These are phyloP conservation scores for Yamadazyma buinensis DNA, from an alignment of 1,139 yeast species.

Conservation along the genomic window DNA sequence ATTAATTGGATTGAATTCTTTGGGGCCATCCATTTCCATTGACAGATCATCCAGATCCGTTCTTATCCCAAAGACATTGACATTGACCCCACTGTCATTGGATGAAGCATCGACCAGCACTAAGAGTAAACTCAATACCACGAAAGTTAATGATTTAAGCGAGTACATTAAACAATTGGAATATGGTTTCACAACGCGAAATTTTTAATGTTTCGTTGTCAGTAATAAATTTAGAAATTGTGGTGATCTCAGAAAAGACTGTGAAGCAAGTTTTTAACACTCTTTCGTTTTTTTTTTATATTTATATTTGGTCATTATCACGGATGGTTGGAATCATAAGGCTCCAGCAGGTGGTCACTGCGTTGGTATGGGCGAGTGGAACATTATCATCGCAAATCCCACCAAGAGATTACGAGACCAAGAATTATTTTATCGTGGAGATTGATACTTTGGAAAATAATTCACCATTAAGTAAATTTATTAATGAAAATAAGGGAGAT, in stretches of 20 bases:
- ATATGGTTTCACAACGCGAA: background rate
- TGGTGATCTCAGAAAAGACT: background rate
- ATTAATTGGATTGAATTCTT: slow-evolving; percentile 43
- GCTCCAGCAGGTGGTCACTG: background rate
- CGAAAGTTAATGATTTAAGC: background rate
- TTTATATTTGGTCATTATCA: no score
- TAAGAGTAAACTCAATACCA: no score
- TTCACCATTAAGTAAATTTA: slow-evolving; percentile 29
- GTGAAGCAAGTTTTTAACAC: no score
- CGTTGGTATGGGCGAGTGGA: background rate
- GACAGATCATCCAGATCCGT: no score
- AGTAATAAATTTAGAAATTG: no score
- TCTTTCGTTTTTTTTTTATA: no score
- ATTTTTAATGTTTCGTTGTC: background rate
- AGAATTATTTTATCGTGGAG: slow-evolving; percentile 59
- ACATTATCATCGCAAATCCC: slow-evolving; percentile 17
- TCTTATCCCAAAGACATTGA: background rate
- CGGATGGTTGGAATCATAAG: no score
- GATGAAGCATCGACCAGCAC: no score
- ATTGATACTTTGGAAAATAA: slow-evolving; percentile 30
- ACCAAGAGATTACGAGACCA: slow-evolving; percentile 33
- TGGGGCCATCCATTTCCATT: slow-evolving; percentile 36
- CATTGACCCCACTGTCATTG: background rate
- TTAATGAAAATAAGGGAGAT: slow-evolving; percentile 28
- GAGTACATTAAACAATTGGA: background rate